Evolutionary conservation across 2,329 filamentous ascomycete genomes (phyloP), one percentile per base, ranked within the genome.

Genomic region (Aspergillus uvarum): DNA sequence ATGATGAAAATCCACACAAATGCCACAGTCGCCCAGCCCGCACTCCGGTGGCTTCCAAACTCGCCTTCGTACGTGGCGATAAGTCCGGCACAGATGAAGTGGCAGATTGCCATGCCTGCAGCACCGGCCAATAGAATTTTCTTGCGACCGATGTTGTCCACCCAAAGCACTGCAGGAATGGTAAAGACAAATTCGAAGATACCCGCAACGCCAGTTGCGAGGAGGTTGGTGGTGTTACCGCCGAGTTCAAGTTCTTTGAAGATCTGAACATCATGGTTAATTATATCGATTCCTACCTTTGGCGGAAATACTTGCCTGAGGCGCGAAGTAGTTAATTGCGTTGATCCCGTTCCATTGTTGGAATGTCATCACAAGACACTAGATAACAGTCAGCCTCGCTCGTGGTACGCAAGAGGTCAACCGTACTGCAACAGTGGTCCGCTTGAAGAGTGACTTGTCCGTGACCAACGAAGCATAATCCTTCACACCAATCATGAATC

Each of bases 41-140:
- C 87, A 0, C 82, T 83, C 6, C 73, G 67, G 62, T 91, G 82
- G 0, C 77, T 70, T 0, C 74, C 70, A 80, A 88, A 92, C 3
- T 80, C 74, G 63, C 85, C 70, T n/a, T 85, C 76, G 69, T 87
- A 86, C 63, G 80, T 84, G 38, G 86, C 89, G 4, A 88, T 82
- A 59, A 92, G 89, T 44, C 85, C 81, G 1, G 88, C 88, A 58
- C 91, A 87, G 67, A 91, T 88, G 65, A 91, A 84, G 70, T 91
- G 89, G 68, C 86, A 90, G 4, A 81, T 78, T 0, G 82, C 86
- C 88, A 91, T 92, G 8, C 87, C 88, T 19, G 90, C 77, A 0
- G 87, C 88, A 12, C 89, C 77, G 1, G 71, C 66, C 12, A 76
- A 72, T 2, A 80, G 65, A n/a, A 78, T 71, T 24, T 72, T 72